Base-by-base conservation (phyloP, 2,329 filamentous ascomycete genomes). In the Apiospora rasikravindrae region DNA sequence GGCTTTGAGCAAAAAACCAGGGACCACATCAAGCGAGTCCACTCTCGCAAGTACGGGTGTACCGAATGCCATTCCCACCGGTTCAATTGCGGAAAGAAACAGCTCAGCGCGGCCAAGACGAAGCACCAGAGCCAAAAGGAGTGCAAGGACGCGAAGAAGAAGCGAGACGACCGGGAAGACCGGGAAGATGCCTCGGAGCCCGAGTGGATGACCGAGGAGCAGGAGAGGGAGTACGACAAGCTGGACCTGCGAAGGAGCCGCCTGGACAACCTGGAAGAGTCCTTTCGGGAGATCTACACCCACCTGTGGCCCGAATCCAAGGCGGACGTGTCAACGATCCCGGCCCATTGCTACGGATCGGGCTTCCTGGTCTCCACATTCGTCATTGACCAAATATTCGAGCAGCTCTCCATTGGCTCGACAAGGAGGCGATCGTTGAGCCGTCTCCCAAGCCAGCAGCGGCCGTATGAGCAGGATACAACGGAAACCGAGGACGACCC, bases 131-230 rank as follows among this genome's bases (percentile, higher is more conserved):
- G 29, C 61, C 37, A 24, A 29, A 45, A 68, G 40, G 24, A n/a
- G 33, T 64, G 57, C 33, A 64, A 40, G 19, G 57, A 33, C 3
- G 8, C 33, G 33, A 40, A 13, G 19, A 11, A 64, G 57, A 40
- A 64, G 11, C 5, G 22, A 40, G 33, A 13, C 1, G 64, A 19
- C 2, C 14, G 42, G 24, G n/a, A 13, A 6, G 64, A 19, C 6
- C 14, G 42, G 16, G n/a, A 45, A 14, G 22, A 67, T 11, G 19
- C n/a, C n/a, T 22, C 29, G 11, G n/a, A 68, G 13, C 40, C 44
- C 66, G 66, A 68, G 66, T 68, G 66, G 66, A 68, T 68, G 66
- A 68, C n/a, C n/a, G 44, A 68, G n/a, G 44, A 26, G 66, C 66
- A 68, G 8, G 66, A 68, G 24, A 47, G 14, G 42, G 42, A 44